Base-by-base conservation (phyloP, 2,329 filamentous ascomycete genomes). In the Pezicula rhizophila region DNA sequence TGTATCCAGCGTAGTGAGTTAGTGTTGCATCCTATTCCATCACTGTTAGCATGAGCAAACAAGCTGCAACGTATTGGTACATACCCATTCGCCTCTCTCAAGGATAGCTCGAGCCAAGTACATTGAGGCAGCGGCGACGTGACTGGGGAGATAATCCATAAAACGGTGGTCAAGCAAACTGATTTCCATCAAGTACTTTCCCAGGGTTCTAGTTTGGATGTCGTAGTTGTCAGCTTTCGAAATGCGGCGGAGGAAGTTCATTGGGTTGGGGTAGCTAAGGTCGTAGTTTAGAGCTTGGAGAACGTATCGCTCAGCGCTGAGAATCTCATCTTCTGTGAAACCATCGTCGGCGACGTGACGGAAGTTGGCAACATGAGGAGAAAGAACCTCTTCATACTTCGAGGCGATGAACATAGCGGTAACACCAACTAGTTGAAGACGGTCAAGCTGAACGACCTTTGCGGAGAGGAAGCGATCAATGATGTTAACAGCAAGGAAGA, bases 201-300 rank as follows among this genome's bases (percentile, higher is more conserved):
- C 93, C 52, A 99, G 81, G 42, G 93, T 99, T 62, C 93, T 88
- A 52, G 91, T 96, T 69, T 96, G 89, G 63, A 97, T 96, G 70
- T 99, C 92, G 72, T 99, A 99, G 76, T 95, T 93, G 73, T 99
- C 95, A 64, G 93, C 95, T 77, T 99, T 99, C 53, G 92, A 97
- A 70, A 99, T 96, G 59, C 95, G 88, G 57, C 93, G 89, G 52
- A 99, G 82, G 75, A 99, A 99, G 79, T 99, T 99, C 93, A 99
- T 99, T 18, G 93, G 93, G 71, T 99, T 99, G 49, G 93, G 93
- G 66, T 96, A 99, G 75, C 91, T 96, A 56, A 99, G 82, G 66
- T 99, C 92, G 68, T 96, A 99, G 73, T 96, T 86, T 53, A 99
- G 80, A 5, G 90, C 90, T 57, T 82, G 81, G 46, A 99, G 84